These are phyloP conservation scores for Veloporphyrellus conicus DNA, from an alignment of 1,284 basidiomycete species.

Conservation along the genomic window DNA sequence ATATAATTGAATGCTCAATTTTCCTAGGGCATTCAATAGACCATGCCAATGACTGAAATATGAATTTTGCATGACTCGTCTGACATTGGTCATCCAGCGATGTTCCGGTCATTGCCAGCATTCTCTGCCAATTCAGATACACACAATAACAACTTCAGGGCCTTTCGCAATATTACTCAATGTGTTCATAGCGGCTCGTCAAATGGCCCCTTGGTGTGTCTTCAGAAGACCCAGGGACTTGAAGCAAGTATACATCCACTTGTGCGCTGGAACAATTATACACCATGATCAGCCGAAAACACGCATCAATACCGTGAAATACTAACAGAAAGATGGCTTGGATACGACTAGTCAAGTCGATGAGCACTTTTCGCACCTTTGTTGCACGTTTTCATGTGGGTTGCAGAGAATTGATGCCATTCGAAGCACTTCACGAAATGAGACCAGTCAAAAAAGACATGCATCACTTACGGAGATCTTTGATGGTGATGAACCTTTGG, in stretches of 20 bases:
- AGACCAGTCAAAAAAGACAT: conserved; percentile 43
- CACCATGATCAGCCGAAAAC: conserved; percentile 86
- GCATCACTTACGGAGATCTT: too few species aligned
- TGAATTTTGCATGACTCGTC: too few species aligned
- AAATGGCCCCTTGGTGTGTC: conserved; percentile 96
- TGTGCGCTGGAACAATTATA: conserved; percentile 95
- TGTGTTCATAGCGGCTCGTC: conserved; percentile 97
- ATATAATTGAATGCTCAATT: too few species aligned
- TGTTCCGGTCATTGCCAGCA: too few species aligned
- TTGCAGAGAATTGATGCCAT: conserved; percentile 99
- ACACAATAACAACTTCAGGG: conserved; percentile 99
- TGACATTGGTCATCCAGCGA: too few species aligned
- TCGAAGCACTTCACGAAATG: conserved; percentile 70
- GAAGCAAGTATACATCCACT: conserved; percentile 99
- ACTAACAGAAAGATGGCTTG: conserved; percentile 31
- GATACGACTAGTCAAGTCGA: conserved; percentile 98
- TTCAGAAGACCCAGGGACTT: too few species aligned
- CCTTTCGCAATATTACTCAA: conserved; percentile 99
- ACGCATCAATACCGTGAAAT: conserved; percentile 11
- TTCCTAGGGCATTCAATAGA: too few species aligned
- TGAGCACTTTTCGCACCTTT: conserved; percentile 99
- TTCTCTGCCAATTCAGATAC: too few species aligned
- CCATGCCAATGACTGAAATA: too few species aligned
- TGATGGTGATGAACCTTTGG: too few species aligned
- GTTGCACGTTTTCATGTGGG: conserved; percentile 99